Base-by-base conservation (phyloP, 257 asterid genomes). In the Ocimum tenuiflorum region DNA sequence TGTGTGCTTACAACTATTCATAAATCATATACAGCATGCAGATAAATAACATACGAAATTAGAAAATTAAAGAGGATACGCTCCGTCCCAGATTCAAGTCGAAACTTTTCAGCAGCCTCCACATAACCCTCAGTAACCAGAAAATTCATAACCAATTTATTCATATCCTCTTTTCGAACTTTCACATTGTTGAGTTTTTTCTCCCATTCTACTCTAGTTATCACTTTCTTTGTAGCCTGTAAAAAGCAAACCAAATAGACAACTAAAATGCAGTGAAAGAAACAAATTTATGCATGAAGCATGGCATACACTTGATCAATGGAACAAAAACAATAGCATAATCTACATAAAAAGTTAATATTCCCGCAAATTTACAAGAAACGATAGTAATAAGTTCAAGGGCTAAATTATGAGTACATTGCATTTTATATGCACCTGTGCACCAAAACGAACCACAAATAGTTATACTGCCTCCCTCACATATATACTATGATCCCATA, bases 161-260 rank as follows among this genome's bases (percentile, higher is more conserved):
- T 82, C 94, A 87, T 89, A 72, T 85, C 94, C 67, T 85, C 88
- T 75, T 83, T 89, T 62, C 85, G 74, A 51, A 83, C 67, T 74
- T 73, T 87, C 12, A 79, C 85, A 76, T 78, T 80, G 47, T 69
- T 75, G 63, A 89, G 86, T 76, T 33, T 82, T 60, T 80, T 83
- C 88, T 85, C 95, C 97, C 97, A 89, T 69, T 87, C 95, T 56
- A 77, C 89, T 75, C 83, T 78, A 23, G 91, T 87, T 70, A 85
- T 80, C 27, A 83, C 78, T 77, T 80, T 87, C 77, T 79, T 89
- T 3, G 84, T 59, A 41, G 88, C 85, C 97, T 87, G 80, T 17
- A n/a, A 60, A 72, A 69, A 46, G 68, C 20, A 56, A 70, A 63
- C 18, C 68, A 68, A 11, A 52, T 22, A 53, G 36, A 54, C 67